Conservation (phyloP, 495 filamentous ascomycete genomes). For the Staphylotrichum tortipilum region DNA sequence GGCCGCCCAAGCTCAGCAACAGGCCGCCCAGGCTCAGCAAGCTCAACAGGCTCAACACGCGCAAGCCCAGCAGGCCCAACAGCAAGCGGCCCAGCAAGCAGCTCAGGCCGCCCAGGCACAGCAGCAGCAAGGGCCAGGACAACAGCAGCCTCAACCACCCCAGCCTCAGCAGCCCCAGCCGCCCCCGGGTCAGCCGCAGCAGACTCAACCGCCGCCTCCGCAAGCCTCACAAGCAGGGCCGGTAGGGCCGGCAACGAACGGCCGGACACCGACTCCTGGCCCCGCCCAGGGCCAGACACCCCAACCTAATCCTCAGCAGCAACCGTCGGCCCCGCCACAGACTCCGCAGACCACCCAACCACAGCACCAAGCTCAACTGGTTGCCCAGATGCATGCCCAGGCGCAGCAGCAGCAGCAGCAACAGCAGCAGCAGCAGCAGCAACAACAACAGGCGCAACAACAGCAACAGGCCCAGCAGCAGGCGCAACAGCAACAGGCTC, state of each 20-base stretch:
- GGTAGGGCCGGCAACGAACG: slow-evolving; percentile 17
- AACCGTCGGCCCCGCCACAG: slow-evolving; percentile 35
- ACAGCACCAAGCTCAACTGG: slow-evolving; percentile 44
- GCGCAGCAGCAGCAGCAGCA: slow-evolving; percentile 5
- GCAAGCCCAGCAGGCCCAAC: slow-evolving; percentile 33
- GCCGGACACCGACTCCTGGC: slow-evolving; percentile 23
- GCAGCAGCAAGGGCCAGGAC: slow-evolving; percentile 30
- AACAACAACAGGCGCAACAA: not conserved
- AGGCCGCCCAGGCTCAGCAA: slow-evolving; percentile 38
- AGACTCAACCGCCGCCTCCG: slow-evolving; percentile 29
- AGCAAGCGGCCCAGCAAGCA: slow-evolving; percentile 41
- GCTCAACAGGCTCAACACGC: slow-evolving; percentile 41
- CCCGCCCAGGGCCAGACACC: slow-evolving; percentile 24
- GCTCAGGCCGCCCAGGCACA: slow-evolving; percentile 37
- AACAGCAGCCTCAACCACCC: slow-evolving; percentile 26
- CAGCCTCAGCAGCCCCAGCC: slow-evolving; percentile 26
- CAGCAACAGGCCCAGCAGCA: slow-evolving; percentile 7
- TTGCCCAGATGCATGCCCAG: slow-evolving; percentile 12
- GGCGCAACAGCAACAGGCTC: not conserved
- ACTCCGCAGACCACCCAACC: slow-evolving; percentile 42
- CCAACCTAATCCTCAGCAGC: slow-evolving; percentile 33
- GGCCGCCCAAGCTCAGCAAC: too few species aligned
- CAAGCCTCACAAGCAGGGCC: slow-evolving; percentile 39
- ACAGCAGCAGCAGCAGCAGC: slow-evolving; percentile 24
- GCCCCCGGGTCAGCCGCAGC: slow-evolving; percentile 27